A percentile compares a stretch with the other conserved stretches of the same genome.
Conservation (phyloP, 2,329 filamentous ascomycete genomes). For the Pyrenochaeta sp. region DNA sequence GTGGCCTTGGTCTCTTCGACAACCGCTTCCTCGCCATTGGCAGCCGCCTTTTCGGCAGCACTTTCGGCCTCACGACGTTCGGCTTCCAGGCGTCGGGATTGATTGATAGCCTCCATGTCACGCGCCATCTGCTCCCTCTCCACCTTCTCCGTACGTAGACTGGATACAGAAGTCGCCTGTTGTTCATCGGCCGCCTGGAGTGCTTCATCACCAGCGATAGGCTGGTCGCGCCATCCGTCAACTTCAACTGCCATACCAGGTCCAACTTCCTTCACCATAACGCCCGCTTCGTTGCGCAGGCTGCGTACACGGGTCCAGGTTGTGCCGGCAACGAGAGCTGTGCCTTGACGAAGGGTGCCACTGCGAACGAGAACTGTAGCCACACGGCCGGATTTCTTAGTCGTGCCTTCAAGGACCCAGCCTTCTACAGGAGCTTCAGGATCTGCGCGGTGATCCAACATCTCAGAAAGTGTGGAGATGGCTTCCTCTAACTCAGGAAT, state of each 20-base stretch:
- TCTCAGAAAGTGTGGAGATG: conserved; percentile 83
- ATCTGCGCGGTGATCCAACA: conserved; percentile 89
- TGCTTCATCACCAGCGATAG: conserved; percentile 85
- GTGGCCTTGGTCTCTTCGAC: conserved; percentile 53
- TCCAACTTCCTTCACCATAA: conserved; percentile 73
- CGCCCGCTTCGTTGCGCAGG: conserved; percentile 84
- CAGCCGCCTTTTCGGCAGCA: conserved; percentile 45
- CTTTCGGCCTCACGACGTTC: conserved; percentile 70
- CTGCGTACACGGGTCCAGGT: conserved; percentile 88
- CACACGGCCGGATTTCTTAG: conserved; percentile 83
- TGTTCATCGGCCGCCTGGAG: conserved; percentile 83
- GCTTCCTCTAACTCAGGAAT: conserved; percentile 94
- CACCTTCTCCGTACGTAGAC: conserved; percentile 75
- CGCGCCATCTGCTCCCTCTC: conserved; percentile 71
- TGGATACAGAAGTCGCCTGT: conserved; percentile 78
- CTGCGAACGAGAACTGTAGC: conserved; percentile 90
- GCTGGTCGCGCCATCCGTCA: conserved; percentile 91
- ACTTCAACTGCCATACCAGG: conserved; percentile 93
- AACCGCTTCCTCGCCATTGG: conserved; percentile 24
- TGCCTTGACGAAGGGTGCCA: conserved; percentile 82
- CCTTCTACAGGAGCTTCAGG: conserved; percentile 81
- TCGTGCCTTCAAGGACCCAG: conserved; percentile 91
- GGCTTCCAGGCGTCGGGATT: conserved; percentile 64
- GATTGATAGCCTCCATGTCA: conserved; percentile 81
- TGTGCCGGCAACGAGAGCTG: conserved; percentile 85